Percentiles rank a stretch among this genome's conserved stretches.
Evolutionary conservation across 352 stramenopile genomes (phyloP).

Genomic region (Achlya hypogyna): DNA sequence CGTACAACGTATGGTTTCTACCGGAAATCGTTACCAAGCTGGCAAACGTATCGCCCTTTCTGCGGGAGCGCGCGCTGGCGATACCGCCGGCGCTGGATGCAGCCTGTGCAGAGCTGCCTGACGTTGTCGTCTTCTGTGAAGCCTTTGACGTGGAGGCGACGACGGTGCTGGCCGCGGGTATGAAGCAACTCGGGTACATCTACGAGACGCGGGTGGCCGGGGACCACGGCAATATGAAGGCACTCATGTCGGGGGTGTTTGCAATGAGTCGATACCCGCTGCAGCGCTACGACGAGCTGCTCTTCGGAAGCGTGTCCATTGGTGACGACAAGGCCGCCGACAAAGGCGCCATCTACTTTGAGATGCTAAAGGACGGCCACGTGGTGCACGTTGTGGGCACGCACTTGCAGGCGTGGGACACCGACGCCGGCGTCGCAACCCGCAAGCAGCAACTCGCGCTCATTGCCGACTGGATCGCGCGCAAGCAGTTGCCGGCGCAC

Average conservation of each 20-base stretch:
- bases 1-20: conserved; percentile 69
- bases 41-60: conserved; percentile 47
- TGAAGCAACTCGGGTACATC: conserved; percentile 55
- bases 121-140: conserved; percentile 69
- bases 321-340: conserved; percentile 55
- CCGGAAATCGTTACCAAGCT: conserved; percentile 46
- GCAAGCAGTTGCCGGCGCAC: conserved; percentile 32
- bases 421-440: conserved; percentile 28
- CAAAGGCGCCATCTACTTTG: conserved; percentile 59
- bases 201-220: conserved; percentile 62
- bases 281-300: conserved; percentile 40
- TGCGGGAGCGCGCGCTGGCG: conserved; percentile 36
- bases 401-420: conserved; percentile 62
- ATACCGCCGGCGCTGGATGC: conserved; percentile 38
- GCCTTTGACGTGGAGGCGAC: conserved; percentile 42
- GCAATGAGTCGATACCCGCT: conserved; percentile 61
- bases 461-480: conserved; percentile 40
- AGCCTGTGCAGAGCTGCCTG: conserved; percentile 20
- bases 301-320: conserved; percentile 40
- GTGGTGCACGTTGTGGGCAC: conserved; percentile 51
- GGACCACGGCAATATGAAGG: conserved; percentile 42
- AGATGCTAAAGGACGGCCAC: conserved; percentile 27
- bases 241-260: conserved; percentile 51
- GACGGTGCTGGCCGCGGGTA: conserved; percentile 38
- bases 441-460: conserved; percentile 35